A percentile compares a stretch with the other conserved stretches of the same genome.
phyloP scores from a whole-genome alignment of 2,329 filamentous ascomycete genomes.

The Tolypocladium sp. region DNA sequence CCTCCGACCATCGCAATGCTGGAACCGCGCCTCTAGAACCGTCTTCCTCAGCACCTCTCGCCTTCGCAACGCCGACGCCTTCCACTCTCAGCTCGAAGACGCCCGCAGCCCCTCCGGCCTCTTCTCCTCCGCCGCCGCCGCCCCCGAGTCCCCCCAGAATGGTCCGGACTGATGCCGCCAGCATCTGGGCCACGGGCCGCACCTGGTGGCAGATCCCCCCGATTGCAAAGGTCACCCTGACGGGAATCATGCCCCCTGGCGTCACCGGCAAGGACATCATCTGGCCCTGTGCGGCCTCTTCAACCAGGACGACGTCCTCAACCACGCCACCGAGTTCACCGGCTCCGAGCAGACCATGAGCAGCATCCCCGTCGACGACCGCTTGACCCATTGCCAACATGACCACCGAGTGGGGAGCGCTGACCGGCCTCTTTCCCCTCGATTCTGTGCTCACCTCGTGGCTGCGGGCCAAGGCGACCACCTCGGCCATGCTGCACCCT shows the following conservation, averaged over 20 bases:
- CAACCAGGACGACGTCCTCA: constrained; percentile 77
- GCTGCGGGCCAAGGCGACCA: constrained; percentile 69
- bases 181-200: constrained; percentile 71
- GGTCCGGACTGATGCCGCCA: constrained; percentile 79
- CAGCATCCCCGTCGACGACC: constrained; percentile 62
- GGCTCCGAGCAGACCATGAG: constrained; percentile 69
- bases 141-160: constrained; percentile 55
- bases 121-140: constrained; percentile 38
- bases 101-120: constrained; percentile 40
- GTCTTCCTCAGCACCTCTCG: constrained; percentile 21
- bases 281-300: constrained; percentile 79
- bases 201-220: constrained; percentile 91
- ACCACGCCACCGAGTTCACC: constrained; percentile 82
- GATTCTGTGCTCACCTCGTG: constrained; percentile 63
- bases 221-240: constrained; percentile 70
- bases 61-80: constrained; percentile 31
- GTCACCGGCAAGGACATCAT: constrained; percentile 95
- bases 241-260: constrained; percentile 63
- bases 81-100: constrained; percentile 55
- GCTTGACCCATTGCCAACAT: constrained; percentile 72
- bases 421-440: constrained; percentile 61
- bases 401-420: constrained; percentile 73
- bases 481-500: constrained; percentile 46
- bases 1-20: background rate
- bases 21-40: background rate